Evolutionary conservation across 257 asterid genomes (phyloP), one percentile per base, ranked within the genome.

Genomic region (Catharanthus roseus): DNA sequence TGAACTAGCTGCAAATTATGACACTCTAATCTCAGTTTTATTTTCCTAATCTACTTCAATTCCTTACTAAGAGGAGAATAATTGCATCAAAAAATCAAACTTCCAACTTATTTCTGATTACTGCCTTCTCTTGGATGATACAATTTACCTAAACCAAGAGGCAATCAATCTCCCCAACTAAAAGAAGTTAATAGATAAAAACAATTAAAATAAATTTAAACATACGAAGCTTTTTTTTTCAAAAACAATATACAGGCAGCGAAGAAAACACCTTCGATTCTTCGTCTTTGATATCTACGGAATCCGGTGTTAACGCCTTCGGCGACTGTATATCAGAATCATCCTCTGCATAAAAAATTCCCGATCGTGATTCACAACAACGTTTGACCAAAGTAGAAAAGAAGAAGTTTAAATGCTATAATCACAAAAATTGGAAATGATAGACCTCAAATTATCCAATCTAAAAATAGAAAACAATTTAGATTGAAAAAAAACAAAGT

Each of bases 261-360:
- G 12, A 65, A 60, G 16, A 8, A 41, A 60, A 78, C 71, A 89
- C 97, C 97, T 82, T 80, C 34, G 82, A 73, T 79, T 76, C 87
- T 66, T 77, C 85, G 70, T 77, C 84, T 82, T 78, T 77, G 63
- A 72, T 81, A 65, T 78, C 76, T 28, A 81, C 68, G 63, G 77
- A 71, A 53, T 83, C 96, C 78, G 86, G 82, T 72, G 84, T 69
- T 65, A 83, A 83, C 53, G 75, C 80, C 68, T 70, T 71, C 74
- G 85, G 85, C 78, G 82, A 82, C 84, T 79, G 90, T 9, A 77
- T 74, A 76, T 85, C 86, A 68, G 80, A 85, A 86, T 89, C 95
- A 78, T 76, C 82, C 47, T 77, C 81, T 77, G 77, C 49, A 72
- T 39, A 67, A 70, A 65, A 81, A 78, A 71, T 61, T 53, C 9